phyloP scores from a whole-genome alignment of 768 basidiomycete species.

The Boletus vermiculosoides region DNA sequence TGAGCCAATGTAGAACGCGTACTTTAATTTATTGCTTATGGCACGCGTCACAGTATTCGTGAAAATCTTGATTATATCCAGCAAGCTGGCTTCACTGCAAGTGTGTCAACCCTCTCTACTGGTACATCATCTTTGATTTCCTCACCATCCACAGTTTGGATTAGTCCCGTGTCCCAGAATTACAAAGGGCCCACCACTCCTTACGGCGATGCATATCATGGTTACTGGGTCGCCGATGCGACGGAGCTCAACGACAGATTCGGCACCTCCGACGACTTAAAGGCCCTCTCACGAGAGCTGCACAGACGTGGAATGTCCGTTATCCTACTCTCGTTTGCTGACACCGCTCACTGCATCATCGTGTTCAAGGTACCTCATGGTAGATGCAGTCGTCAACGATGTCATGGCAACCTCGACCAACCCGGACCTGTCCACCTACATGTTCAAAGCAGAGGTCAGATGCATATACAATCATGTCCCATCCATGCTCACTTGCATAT shows the following conservation, averaged over 20 bases:
- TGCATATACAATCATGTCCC: neutral
- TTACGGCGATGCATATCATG: slow-evolving; percentile 84
- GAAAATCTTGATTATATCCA: slow-evolving; percentile 85
- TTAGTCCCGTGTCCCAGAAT: slow-evolving; percentile 78
- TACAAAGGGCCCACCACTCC: slow-evolving; percentile 66
- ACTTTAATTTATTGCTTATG: neutral
- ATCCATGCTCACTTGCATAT: slow-evolving; percentile 3
- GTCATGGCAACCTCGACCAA: slow-evolving; percentile 68
- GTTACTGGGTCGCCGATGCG: slow-evolving; percentile 79
- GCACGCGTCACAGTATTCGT: slow-evolving; percentile 44
- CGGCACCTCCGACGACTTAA: slow-evolving; percentile 71
- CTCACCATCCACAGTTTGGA: slow-evolving; percentile 58
- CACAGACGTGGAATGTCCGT: slow-evolving; percentile 71
- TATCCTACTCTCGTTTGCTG: neutral
- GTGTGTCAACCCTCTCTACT: slow-evolving; percentile 33
- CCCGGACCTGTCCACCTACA: slow-evolving; percentile 63
- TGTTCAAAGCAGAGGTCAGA: slow-evolving; percentile 63
- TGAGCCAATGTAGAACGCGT: neutral
- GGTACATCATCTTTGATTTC: neutral
- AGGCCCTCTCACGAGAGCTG: slow-evolving; percentile 59
- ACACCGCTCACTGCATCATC: neutral
- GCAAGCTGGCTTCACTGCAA: slow-evolving; percentile 76
- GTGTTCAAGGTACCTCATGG: slow-evolving; percentile 66
- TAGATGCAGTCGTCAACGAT: slow-evolving; percentile 84
- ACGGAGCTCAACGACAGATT: slow-evolving; percentile 66